Percentiles rank a stretch among this genome's conserved stretches.
These are phyloP conservation scores for Hippophae rhamnoides DNA, from an alignment of 306 rosid genomes.

Conservation along the genomic window DNA sequence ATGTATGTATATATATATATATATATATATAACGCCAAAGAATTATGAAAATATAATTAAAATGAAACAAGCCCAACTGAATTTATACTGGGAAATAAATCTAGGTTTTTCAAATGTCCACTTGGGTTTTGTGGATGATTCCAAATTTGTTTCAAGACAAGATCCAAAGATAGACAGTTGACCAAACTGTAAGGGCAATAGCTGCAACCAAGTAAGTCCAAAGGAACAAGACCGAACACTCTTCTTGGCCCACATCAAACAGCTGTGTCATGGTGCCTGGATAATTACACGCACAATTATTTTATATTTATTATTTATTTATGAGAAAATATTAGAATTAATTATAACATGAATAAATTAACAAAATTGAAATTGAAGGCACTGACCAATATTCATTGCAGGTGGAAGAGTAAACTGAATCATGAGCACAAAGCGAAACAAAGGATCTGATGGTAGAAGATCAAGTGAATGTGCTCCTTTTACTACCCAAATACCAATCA, in stretches of 20 bases:
- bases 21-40: too few relatives aligned
- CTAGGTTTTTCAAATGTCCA: background rate
- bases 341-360: background rate
- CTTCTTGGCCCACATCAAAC: slow-evolving; percentile 80
- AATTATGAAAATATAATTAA: too few relatives aligned
- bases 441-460: slow-evolving; percentile 53
- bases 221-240: slow-evolving; percentile 67
- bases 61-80: too few relatives aligned
- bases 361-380: background rate
- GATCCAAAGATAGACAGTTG: slow-evolving; percentile 57
- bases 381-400: slow-evolving; percentile 79
- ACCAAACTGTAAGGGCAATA: slow-evolving; percentile 69
- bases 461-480: slow-evolving; percentile 43
- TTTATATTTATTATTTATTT: slow-evolving; percentile 2
- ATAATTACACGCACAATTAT: background rate
- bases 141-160: slow-evolving; percentile 27
- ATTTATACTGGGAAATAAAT: too few relatives aligned
- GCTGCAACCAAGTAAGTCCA: slow-evolving; percentile 77
- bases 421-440: slow-evolving; percentile 60
- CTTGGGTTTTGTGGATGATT: background rate
- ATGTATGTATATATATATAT: too few relatives aligned
- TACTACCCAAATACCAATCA: slow-evolving; percentile 54
- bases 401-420: slow-evolving; percentile 84
- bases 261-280: slow-evolving; percentile 81
- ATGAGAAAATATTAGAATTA: background rate